Base-by-base conservation (phyloP, 108 stramenopile species). In the Nitzschia sp. region DNA sequence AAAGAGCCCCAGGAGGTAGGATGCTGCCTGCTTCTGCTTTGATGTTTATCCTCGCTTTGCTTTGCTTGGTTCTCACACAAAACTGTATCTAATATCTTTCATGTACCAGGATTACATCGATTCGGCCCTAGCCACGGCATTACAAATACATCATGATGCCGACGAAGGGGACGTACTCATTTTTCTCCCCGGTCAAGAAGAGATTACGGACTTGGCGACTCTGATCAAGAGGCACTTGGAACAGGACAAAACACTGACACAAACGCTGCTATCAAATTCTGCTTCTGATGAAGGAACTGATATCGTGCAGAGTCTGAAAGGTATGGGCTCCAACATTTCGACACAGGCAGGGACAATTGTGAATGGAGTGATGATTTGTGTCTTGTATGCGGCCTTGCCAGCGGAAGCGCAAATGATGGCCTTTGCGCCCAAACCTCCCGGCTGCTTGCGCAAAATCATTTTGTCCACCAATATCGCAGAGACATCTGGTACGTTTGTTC, bases 141-240 rank as follows among this genome's bases (percentile, higher is more conserved):
- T 95, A n/a, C 95, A 96, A 78, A 93, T 97, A 41, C 93, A 96
- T 62, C 72, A 80, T 50, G 78, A 85, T 35, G 85, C 65, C 30
- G 85, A 77, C 15, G 78, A 85, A 19, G 89, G 90, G 25, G 93
- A 94, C 52, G 74, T 98, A 22, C 89, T 98, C 0, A 80, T 98
- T 17, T 99, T 99, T 78, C 82, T 98, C n/a, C 93, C 99, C 2
- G 99, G 98, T 17, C 94, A 94, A 63, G 99, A 97, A 67, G 98
- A 99, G 75, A 92, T 95, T 63, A 90, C 87, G 55, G 81, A 78
- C 63, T 48, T 96, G 57, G 85, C 88, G 30, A 58, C 78, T 0
- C 71, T 96, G 8, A 66, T 98, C 36, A 78, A 76, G 53, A 80
- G 85, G 46, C 79, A 90, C 65, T 72, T 93, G 27, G 75, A 91